Base-by-base conservation (phyloP, 345 rosid genomes). In the Citrus hindsii region DNA sequence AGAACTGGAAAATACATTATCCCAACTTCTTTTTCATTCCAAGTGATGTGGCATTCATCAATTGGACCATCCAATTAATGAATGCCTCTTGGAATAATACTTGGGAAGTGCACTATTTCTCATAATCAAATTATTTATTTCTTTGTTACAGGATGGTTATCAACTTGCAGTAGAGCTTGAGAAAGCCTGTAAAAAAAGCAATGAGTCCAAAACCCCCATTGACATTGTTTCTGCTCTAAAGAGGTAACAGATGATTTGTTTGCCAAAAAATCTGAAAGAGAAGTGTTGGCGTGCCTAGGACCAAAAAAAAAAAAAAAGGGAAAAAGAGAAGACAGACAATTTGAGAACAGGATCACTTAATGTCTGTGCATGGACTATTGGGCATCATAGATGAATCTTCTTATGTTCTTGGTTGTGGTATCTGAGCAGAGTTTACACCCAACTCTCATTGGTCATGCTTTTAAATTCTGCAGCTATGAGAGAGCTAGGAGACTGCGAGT, bases 91-190 rank as follows among this genome's bases (percentile, higher is more conserved):
- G 51, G 51, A 46, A 46, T 46, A 46, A 46, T 46, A 13, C 5
- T 46, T 1, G 51, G 51, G 51, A 46, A 46, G 51, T 46, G 18
- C 51, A 3, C 13, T 12, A 13, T 42, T 42, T 46, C 51, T 46
- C 9, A 3, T 13, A 12, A 46, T 21, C 59, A 10, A 61, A 42
- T 13, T 69, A 37, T 71, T 69, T 74, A 7, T 77, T 48, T 58
- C 30, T 19, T 25, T n/a, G 42, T 80, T 79, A 51, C 95, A 95
- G 99, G 99, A 94, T 77, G 30, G 98, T 83, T 94, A 82, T 80
- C 97, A 94, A 82, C 89, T 96, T 56, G 97, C 95, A 60, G 7
- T 82, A 82, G 98, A 94, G 87, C 94, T 94, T 74, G 97, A 92
- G 2, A 89, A 85, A 74, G 93, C 97, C 69, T 88, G 95, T 93